These are phyloP conservation scores for Zasmidium angulare DNA, from an alignment of 2,329 filamentous ascomycete species.

Conservation along the genomic window DNA sequence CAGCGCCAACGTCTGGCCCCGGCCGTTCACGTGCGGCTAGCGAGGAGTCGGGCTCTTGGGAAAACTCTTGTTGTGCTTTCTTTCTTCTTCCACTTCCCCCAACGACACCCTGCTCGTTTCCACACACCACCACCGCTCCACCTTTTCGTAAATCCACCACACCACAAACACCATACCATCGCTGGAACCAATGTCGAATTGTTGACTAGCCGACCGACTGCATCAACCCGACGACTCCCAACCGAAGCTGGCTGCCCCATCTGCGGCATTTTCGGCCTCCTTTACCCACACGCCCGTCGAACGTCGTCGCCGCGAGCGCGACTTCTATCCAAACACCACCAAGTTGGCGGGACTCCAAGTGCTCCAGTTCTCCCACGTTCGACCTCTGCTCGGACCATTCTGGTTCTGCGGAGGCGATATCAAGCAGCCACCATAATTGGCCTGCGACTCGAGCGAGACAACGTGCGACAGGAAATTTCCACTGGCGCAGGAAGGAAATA, in stretches of 20 bases:
- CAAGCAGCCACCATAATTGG: conserved; percentile 95
- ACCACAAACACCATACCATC: neutral
- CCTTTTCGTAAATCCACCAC: neutral
- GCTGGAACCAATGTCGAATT: conserved; percentile 12
- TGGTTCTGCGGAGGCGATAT: conserved; percentile 91
- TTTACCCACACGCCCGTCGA: conserved; percentile 8
- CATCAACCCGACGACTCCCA: conserved; percentile 1
- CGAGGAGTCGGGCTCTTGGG: conserved; percentile 5
- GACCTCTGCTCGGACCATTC: conserved; percentile 89
- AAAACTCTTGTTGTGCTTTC: neutral
- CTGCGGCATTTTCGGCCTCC: conserved; percentile 21
- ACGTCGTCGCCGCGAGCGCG: conserved; percentile 32
- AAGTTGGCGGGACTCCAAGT: conserved; percentile 89
- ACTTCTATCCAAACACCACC: conserved; percentile 59
- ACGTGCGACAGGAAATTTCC: conserved; percentile 6
- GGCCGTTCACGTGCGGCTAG: conserved; percentile 1
- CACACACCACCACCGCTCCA: conserved; percentile 2
- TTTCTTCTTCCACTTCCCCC: neutral
- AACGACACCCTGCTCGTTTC: neutral
- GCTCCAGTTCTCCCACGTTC: conserved; percentile 70
- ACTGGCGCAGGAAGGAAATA: conserved; percentile 6
- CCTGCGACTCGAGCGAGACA: conserved; percentile 30
- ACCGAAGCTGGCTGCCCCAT: conserved; percentile 19
- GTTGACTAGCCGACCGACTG: conserved; percentile 23
- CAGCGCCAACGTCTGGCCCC: neutral